Conservation (phyloP, 1,284 basidiomycete species). For the Apiotrichum mycotoxinovorans region DNA sequence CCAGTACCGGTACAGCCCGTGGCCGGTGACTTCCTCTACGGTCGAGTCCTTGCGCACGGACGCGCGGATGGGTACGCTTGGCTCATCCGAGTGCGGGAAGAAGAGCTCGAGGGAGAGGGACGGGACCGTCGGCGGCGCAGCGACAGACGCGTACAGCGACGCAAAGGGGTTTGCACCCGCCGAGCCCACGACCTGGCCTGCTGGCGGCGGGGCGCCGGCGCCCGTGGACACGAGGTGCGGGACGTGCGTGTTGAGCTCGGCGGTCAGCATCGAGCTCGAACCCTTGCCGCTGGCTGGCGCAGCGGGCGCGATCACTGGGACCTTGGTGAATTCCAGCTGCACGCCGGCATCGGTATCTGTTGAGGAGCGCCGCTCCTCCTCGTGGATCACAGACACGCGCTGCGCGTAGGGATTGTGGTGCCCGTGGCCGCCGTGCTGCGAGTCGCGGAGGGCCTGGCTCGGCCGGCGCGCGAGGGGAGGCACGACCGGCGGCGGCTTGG, state of each 20-base stretch:
- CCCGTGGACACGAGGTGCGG: slow-evolving; percentile 35
- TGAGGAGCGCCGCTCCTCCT: slow-evolving; percentile 26
- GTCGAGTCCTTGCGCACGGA: slow-evolving; percentile 82
- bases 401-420: not conserved
- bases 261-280: slow-evolving; percentile 32
- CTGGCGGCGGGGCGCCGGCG: slow-evolving; percentile 2
- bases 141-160: slow-evolving; percentile 50
- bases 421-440: not conserved
- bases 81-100: slow-evolving; percentile 76
- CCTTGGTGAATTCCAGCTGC: slow-evolving; percentile 23
- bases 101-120: slow-evolving; percentile 68
- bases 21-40: slow-evolving; percentile 93
- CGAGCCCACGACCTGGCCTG: not conserved
- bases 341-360: slow-evolving; percentile 21
- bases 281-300: not conserved
- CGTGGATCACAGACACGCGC: slow-evolving; percentile 17
- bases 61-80: slow-evolving; percentile 52
- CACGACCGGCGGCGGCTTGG: not conserved
- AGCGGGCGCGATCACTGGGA: not conserved
- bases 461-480: not conserved
- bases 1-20: slow-evolving; percentile 85
- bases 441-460: not conserved
- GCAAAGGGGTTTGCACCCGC: slow-evolving; percentile 45
- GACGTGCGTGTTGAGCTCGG: slow-evolving; percentile 39
- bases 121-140: slow-evolving; percentile 44